phyloP scores from a whole-genome alignment of 1,139 yeast species.

The Debaryomycetaceae sp. region DNA sequence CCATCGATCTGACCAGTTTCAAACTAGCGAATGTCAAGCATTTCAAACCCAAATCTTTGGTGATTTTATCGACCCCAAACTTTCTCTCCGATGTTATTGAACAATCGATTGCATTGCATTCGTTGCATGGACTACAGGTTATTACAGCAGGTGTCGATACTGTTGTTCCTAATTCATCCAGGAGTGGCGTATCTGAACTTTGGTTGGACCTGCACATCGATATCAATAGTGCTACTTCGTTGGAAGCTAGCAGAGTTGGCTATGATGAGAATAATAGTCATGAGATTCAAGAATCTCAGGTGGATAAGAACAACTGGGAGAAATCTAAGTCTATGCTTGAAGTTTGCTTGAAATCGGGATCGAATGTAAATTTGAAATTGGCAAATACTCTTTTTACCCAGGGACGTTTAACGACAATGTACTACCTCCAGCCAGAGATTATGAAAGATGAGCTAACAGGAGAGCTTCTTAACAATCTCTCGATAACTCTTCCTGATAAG shows the following conservation, averaged over 20 bases:
- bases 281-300: slow-evolving; percentile 34
- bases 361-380: slow-evolving; percentile 22
- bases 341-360: slow-evolving; percentile 16
- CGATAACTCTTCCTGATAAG: slow-evolving; percentile 22
- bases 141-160: slow-evolving; percentile 51
- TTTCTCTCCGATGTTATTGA: slow-evolving; percentile 33
- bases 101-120: slow-evolving; percentile 28
- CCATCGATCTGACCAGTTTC: slow-evolving; percentile 17
- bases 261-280: slow-evolving; percentile 21
- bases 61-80: slow-evolving; percentile 44
- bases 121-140: slow-evolving; percentile 31
- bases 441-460: slow-evolving; percentile 18
- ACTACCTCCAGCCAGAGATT: slow-evolving; percentile 27
- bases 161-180: slow-evolving; percentile 31
- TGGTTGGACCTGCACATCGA: slow-evolving; percentile 39
- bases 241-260: slow-evolving; percentile 25
- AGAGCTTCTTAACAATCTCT: slow-evolving; percentile 28
- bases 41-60: slow-evolving; percentile 19
- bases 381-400: slow-evolving; percentile 44
- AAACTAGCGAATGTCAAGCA: slow-evolving; percentile 12
- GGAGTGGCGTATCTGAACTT: slow-evolving; percentile 46
- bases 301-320: slow-evolving; percentile 40
- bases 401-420: slow-evolving; percentile 35
- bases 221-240: slow-evolving; percentile 18
- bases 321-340: slow-evolving; percentile 23